These are phyloP conservation scores for Pythium rishiriense DNA, from an alignment of 352 stramenopile species.

Conservation along the genomic window DNA sequence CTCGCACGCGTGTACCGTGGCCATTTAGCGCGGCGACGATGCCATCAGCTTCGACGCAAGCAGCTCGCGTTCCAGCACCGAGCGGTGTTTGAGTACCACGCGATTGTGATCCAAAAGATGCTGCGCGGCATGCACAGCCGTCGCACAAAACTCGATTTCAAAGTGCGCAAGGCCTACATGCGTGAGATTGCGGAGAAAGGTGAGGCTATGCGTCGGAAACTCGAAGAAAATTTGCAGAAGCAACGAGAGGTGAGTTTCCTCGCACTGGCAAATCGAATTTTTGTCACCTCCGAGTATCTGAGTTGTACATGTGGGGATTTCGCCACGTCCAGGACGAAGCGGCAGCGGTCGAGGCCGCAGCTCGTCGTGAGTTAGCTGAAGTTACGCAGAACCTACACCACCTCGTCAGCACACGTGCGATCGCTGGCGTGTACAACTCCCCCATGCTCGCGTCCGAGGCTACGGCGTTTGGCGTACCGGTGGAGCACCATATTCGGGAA, in stretches of 20 bases:
- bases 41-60: slow-evolving; percentile 23
- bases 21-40: slow-evolving; percentile 46
- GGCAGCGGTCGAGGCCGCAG: slow-evolving; percentile 33
- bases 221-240: slow-evolving; percentile 41
- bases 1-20: slow-evolving; percentile 60
- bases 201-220: slow-evolving; percentile 44
- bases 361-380: slow-evolving; percentile 44
- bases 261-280: no score
- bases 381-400: slow-evolving; percentile 68
- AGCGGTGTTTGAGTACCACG: slow-evolving; percentile 48
- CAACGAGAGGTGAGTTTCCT: slow-evolving; percentile 40
- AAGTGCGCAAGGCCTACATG: slow-evolving; percentile 59
- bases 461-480: slow-evolving; percentile 57
- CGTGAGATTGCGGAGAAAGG: slow-evolving; percentile 49
- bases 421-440: slow-evolving; percentile 67
- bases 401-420: slow-evolving; percentile 51
- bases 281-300: no score
- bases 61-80: slow-evolving; percentile 26
- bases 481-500: slow-evolving; percentile 62
- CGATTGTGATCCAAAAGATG: slow-evolving; percentile 56
- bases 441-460: slow-evolving; percentile 35
- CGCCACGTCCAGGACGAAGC: slow-evolving; percentile 53
- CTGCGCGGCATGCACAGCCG: slow-evolving; percentile 50
- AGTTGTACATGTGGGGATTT: no score
- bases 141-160: slow-evolving; percentile 51